phyloP scores from a whole-genome alignment of 169 alveolate species.

The Plasmodium adleri region DNA sequence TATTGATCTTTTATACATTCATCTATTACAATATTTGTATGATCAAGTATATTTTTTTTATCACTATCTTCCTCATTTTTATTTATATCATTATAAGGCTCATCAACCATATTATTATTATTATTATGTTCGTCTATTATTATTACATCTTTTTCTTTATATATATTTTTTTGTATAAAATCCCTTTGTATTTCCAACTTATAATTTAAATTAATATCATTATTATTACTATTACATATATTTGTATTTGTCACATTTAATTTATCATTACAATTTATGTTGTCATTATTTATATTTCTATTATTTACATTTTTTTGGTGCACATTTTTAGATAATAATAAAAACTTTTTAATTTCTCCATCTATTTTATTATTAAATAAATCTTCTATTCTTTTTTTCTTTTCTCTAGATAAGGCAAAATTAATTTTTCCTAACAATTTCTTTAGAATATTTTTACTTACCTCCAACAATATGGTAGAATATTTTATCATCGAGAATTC shows the following conservation, averaged over 20 bases:
- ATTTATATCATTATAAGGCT: not conserved
- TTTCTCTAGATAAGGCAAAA: constrained; percentile 11
- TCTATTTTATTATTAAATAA: not conserved
- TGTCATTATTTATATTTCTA: not conserved
- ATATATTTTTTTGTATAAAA: no score
- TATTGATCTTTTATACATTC: no score
- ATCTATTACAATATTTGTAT: no score
- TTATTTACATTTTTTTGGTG: not conserved
- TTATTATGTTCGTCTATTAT: not conserved
- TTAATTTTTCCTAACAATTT: constrained; percentile 23
- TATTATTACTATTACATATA: not conserved
- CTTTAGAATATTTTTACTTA: constrained; percentile 50
- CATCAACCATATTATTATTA: constrained; percentile 2
- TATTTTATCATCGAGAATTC: constrained; percentile 59
- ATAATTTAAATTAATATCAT: not conserved
- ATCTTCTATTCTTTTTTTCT: constrained; percentile 6
- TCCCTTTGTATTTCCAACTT: no score
- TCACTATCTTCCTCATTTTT: not conserved
- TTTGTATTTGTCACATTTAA: not conserved
- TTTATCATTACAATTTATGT: not conserved
- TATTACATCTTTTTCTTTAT: not conserved
- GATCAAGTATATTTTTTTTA: not conserved
- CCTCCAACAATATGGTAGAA: constrained; percentile 42
- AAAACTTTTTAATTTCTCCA: constrained; percentile 3
- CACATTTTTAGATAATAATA: constrained; percentile 24